A percentile compares a stretch with the other conserved stretches of the same genome.
These are phyloP conservation scores for Phytophthora europaea DNA, from an alignment of 352 stramenopile genomes.

Conservation along the genomic window DNA sequence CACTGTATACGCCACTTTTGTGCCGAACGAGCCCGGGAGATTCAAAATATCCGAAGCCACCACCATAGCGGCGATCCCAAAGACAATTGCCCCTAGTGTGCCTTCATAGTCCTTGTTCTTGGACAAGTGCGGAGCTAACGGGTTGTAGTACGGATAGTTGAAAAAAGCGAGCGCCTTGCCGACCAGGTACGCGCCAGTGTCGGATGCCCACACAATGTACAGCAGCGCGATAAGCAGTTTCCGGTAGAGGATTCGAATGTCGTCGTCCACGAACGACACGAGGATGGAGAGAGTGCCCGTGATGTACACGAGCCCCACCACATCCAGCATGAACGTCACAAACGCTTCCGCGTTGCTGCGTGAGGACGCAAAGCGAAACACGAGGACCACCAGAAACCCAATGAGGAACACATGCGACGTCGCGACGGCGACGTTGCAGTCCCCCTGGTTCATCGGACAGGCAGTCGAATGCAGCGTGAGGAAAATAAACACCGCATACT, in stretches of 20 bases:
- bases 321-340: constrained; percentile 57
- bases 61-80: constrained; percentile 89
- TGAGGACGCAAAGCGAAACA: constrained; percentile 52
- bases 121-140: constrained; percentile 89
- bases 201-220: constrained; percentile 77
- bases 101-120: constrained; percentile 97
- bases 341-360: constrained; percentile 37
- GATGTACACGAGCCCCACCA: constrained; percentile 67
- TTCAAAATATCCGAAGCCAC: constrained; percentile 65
- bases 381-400: constrained; percentile 43
- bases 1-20: constrained; percentile 82
- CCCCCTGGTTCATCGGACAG: constrained; percentile 58
- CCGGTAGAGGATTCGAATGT: constrained; percentile 57
- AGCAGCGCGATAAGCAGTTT: constrained; percentile 70
- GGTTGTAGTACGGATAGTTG: constrained; percentile 83
- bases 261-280: constrained; percentile 65
- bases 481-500: constrained; percentile 54
- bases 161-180: constrained; percentile 89
- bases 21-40: constrained; percentile 76
- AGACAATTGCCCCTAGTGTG: constrained; percentile 83
- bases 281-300: constrained; percentile 55
- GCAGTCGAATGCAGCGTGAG: constrained; percentile 62
- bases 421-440: constrained; percentile 41
- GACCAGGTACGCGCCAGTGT: constrained; percentile 95
- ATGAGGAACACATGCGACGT: constrained; percentile 44